phyloP scores from a whole-genome alignment of 1,284 basidiomycete species.

The Hypsizygus ulmarius region DNA sequence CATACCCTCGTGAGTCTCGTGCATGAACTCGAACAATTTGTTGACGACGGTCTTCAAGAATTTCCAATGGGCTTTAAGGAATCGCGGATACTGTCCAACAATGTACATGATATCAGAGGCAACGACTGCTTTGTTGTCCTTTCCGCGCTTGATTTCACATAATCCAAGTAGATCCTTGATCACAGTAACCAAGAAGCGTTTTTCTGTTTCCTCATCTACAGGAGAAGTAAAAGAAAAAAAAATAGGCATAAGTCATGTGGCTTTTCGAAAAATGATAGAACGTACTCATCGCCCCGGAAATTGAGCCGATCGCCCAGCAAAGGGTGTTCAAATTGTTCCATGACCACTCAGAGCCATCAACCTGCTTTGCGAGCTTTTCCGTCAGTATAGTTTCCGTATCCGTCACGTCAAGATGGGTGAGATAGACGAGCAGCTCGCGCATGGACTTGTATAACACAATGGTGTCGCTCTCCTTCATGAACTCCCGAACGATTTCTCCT shows the following conservation, averaged over 20 bases:
- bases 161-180: conserved; percentile 98
- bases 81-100: conserved; percentile 98
- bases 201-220: conserved; percentile 95
- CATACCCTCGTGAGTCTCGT: conserved; percentile 96
- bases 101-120: conserved; percentile 99
- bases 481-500: conserved; percentile 98
- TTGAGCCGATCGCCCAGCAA: conserved; percentile 99
- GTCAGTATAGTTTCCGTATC: conserved; percentile 98
- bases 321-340: conserved; percentile 99
- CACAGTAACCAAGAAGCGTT: conserved; percentile 97
- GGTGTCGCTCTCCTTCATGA: conserved; percentile 99
- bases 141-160: conserved; percentile 98
- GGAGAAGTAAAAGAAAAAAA: conserved; percentile 11
- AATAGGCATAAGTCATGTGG: background rate
- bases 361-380: conserved; percentile 96
- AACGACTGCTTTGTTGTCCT: conserved; percentile 99
- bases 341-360: conserved; percentile 97
- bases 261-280: conserved; percentile 17
- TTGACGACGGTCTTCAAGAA: conserved; percentile 99
- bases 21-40: conserved; percentile 99
- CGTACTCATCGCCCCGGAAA: conserved; percentile 98
- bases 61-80: conserved; percentile 99
- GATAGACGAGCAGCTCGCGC: conserved; percentile 95
- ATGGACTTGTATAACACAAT: conserved; percentile 99
- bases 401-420: conserved; percentile 94